Base-by-base conservation (phyloP, 1,284 basidiomycete genomes). In the Caloboletus firmus region DNA sequence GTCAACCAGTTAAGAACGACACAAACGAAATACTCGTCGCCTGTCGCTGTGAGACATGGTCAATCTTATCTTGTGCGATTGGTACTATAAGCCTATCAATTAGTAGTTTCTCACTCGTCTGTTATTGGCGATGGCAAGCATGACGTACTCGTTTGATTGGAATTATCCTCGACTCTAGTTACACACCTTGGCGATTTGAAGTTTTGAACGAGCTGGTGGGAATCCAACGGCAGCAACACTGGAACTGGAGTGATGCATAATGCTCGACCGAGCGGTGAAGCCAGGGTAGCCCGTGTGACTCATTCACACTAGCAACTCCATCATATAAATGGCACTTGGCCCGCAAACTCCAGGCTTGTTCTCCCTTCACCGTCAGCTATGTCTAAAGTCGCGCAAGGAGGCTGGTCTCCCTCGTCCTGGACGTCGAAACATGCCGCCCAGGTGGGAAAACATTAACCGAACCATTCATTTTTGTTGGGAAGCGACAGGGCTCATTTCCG, bases 331-430 rank as follows among this genome's bases (percentile, higher is more conserved):
- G n/a, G n/a, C 24, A 36, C 22, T 35, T 28, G 12, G 6, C 18
- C 24, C 13, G 13, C 20, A 17, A 31, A 17, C 35, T 34, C 11
- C 15, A 20, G 10, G 12, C 36, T 36, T 40, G 24, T 22, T 20
- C 22, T 26, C 7, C 5, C 35, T 39, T 39, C 20, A 20, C 53
- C 22, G 4, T 30, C 34, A 40, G 20, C 39, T 44, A 65, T 66
- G 55, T 54, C 58, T 4, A 13, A 52, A 45, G 35, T 37, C 22
- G 42, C 42, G 37, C 51, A 49, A 24, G 39, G 32, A 8, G 34
- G 2, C 8, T 84, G 82, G 83, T 67, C 76, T 2, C 80, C 82
- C 0, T 76, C 75, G 0, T 81, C 80, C 10, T 85, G 82, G 83
- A 75, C 72, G 54, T 64, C 72, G 13, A 80, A 78, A 62, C 73